A percentile compares a stretch with the other conserved stretches of the same genome.
These are phyloP conservation scores for Senna tora DNA, from an alignment of 306 rosid genomes.

Conservation along the genomic window DNA sequence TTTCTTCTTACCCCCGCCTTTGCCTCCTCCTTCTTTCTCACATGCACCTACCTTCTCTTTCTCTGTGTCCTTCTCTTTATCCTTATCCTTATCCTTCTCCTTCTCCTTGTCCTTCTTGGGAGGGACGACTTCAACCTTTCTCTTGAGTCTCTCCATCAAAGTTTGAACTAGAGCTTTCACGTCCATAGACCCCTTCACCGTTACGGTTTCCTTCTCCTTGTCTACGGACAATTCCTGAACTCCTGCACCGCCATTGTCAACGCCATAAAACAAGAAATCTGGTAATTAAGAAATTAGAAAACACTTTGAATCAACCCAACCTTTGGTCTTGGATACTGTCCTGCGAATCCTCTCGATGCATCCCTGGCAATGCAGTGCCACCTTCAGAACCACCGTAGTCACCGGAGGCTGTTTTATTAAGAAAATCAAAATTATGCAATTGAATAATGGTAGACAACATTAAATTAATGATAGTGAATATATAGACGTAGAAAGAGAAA, in stretches of 20 bases:
- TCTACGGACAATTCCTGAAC: slow-evolving; percentile 56
- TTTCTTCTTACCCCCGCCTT: slow-evolving; percentile 48
- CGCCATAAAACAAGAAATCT: background rate
- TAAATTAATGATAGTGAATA: no score
- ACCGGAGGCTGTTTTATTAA: slow-evolving; percentile 53
- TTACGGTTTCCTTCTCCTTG: slow-evolving; percentile 65
- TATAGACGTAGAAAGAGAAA: background rate
- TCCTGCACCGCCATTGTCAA: slow-evolving; percentile 41
- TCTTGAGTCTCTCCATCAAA: slow-evolving; percentile 59
- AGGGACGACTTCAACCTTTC: slow-evolving; percentile 68
- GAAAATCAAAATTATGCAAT: background rate
- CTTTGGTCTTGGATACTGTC: slow-evolving; percentile 63
- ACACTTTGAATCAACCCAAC: slow-evolving; percentile 34
- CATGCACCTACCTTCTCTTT: slow-evolving; percentile 24
- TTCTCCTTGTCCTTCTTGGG: slow-evolving; percentile 68
- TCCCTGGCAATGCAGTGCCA: slow-evolving; percentile 81
- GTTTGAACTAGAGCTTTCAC: slow-evolving; percentile 54
- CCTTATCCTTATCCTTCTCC: slow-evolving; percentile 2
- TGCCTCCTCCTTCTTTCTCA: slow-evolving; percentile 31
- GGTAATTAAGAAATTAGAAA: background rate
- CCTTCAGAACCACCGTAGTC: slow-evolving; percentile 74
- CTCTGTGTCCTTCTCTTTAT: background rate
- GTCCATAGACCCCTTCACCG: slow-evolving; percentile 77
- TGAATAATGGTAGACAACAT: no score
- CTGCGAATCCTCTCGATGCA: slow-evolving; percentile 62